Evolutionary conservation across 2,329 filamentous ascomycete species (phyloP).

Genomic region (Colletotrichum limetticola): DNA sequence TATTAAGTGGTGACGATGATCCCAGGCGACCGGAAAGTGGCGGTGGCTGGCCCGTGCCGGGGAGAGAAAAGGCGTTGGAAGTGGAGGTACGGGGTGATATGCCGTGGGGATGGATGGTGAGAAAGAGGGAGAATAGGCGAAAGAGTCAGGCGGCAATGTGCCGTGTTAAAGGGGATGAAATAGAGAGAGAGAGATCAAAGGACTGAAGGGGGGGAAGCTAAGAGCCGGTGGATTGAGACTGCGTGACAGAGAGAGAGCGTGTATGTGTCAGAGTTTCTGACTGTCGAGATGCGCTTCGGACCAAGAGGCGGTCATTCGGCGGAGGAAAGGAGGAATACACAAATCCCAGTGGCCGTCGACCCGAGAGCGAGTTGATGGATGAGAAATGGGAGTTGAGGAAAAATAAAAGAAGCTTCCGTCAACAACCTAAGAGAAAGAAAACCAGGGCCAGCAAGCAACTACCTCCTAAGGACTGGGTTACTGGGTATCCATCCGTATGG

Average conservation of each 20-base stretch:
- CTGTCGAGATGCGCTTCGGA: slow-evolving; percentile 2
- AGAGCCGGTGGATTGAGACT: neutral
- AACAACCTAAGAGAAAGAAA: neutral
- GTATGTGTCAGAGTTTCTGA: neutral
- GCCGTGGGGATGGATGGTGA: neutral
- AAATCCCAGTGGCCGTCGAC: slow-evolving; percentile 7
- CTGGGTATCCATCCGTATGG: neutral
- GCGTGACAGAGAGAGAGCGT: neutral
- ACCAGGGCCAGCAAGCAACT: neutral
- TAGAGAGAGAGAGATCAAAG: neutral
- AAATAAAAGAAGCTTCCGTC: neutral
- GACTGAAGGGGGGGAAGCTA: neutral
- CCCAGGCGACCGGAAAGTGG: slow-evolving; percentile 27
- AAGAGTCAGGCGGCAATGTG: neutral
- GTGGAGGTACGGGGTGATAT: slow-evolving; percentile 17
- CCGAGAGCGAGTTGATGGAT: neutral
- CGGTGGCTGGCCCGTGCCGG: slow-evolving; percentile 29
- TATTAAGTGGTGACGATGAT: slow-evolving; percentile 5
- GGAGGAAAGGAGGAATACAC: slow-evolving; percentile 4
- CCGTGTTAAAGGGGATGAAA: slow-evolving; percentile 9
- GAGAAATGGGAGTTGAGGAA: neutral
- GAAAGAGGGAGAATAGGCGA: neutral
- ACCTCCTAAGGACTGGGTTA: too few species aligned
- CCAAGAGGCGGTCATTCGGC: slow-evolving; percentile 14
- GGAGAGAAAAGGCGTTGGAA: slow-evolving; percentile 1